Percentiles rank a stretch among this genome's conserved stretches.
Evolutionary conservation across 805 yeast species (phyloP).

Genomic region (Metschnikowia drakensbergensis): DNA sequence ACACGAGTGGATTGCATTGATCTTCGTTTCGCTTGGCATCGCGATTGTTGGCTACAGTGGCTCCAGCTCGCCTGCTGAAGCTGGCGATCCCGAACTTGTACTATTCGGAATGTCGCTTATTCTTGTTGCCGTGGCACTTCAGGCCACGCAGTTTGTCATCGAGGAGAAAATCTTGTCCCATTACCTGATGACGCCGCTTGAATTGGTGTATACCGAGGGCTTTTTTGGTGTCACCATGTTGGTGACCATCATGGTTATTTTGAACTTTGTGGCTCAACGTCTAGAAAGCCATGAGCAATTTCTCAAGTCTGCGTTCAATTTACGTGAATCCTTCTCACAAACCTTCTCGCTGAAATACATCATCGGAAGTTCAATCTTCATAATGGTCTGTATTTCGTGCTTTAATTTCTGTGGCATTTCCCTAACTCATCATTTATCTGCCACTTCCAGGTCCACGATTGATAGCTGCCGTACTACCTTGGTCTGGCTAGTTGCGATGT

Average conservation of each 20-base stretch:
- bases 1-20: slow-evolving; percentile 64
- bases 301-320: slow-evolving; percentile 51
- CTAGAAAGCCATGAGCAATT: slow-evolving; percentile 30
- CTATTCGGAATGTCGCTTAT: slow-evolving; percentile 57
- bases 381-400: slow-evolving; percentile 67
- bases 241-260: slow-evolving; percentile 40
- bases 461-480: slow-evolving; percentile 73
- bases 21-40: slow-evolving; percentile 66
- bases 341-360: slow-evolving; percentile 43
- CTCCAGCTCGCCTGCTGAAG: slow-evolving; percentile 25
- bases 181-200: slow-evolving; percentile 55
- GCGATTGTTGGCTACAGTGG: slow-evolving; percentile 73
- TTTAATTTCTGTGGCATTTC: slow-evolving; percentile 75
- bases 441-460: slow-evolving; percentile 75
- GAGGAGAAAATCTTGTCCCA: slow-evolving; percentile 64
- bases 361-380: slow-evolving; percentile 52
- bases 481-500: slow-evolving; percentile 70
- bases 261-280: slow-evolving; percentile 40
- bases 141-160: slow-evolving; percentile 73
- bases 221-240: slow-evolving; percentile 54
- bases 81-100: slow-evolving; percentile 26
- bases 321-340: slow-evolving; percentile 47
- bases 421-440: slow-evolving; percentile 60
- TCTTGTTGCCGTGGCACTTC: slow-evolving; percentile 58
- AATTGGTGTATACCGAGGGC: slow-evolving; percentile 73